Base-by-base conservation (phyloP, 306 rosid species). In the Mimosa bimucronata region DNA sequence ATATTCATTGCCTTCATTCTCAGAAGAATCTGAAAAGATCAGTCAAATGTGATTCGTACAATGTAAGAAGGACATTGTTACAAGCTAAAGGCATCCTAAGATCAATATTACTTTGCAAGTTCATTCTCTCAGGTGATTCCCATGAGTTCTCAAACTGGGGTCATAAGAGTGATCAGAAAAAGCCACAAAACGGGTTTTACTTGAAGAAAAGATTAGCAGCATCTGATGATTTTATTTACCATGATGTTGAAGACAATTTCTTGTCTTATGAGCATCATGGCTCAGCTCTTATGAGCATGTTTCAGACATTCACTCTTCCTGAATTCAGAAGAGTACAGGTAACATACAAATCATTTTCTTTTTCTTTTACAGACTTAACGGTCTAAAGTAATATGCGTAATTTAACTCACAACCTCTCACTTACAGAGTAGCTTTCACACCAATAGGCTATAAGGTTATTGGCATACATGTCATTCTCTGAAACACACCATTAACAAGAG, bases 241-340 rank as follows among this genome's bases (percentile, higher is more conserved):
- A 62, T 19, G 69, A 73, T 26, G 64, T 26, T 42, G 83, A 50
- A 75, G 81, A 31, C 83, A 66, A 46, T 48, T 25, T 74, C 52
- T 67, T 61, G 53, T 46, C 71, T 55, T 77, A 1, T 73, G 78
- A 78, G 41, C 75, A 60, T 58, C 83, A 31, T 26, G 67, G 62
- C 10, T 67, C 82, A 46, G 41, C 78, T 67, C 64, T 73, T 29
- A 60, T 50, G 12, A 29, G 77, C 77, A 46, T 67, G 85, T 65
- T 78, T 83, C 78, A 77, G 46, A 73, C 85, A 31, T 78, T 78
- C 69, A 55, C 78, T 34, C 60, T 86, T 74, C 83, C 79, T 82
- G 75, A 50, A 28, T 69, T 83, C 71, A 77, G 71, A 79, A 75
- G 30, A 53, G 30, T 86, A 29, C 80, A 83, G 87, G 89, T 86